Evolutionary conservation across 495 filamentous ascomycete species (phyloP), one percentile per base, ranked within the genome.

Genomic region (Bacidia rubella): DNA sequence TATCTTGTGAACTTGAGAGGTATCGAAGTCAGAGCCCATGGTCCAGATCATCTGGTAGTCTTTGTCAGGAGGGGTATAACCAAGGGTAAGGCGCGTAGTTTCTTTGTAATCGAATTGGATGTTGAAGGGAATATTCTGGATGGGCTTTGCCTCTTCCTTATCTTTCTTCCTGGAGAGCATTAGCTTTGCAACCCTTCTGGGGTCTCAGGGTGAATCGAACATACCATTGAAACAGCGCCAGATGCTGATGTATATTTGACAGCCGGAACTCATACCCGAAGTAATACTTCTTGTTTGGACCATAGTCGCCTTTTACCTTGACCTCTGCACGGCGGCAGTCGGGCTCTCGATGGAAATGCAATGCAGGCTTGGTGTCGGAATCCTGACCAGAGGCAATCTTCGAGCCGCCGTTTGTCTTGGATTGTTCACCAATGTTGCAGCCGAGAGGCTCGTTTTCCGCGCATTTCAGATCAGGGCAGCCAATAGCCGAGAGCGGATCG

Each of bases 141-240:
- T 32, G 1, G 61, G 55, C 4, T 32, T 38, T 12, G 25, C 51
- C 3, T 10, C 24, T 19, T 63, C 57, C 23, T 63, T 54, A 38
- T n/a, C 26, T 38, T 50, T 50, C 26, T 50, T 50, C 47, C 47
- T 50, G 47, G 11, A 26, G 17, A 15, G 47, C 9, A 27, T 38
- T 25, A 38, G 5, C 7, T 35, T 35, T 7, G 29, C 29, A 35
- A 35, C 7, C 15, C n/a, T n/a, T n/a, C n/a, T n/a, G n/a, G n/a
- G n/a, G n/a, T n/a, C n/a, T n/a, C n/a, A n/a, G n/a, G n/a, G n/a
- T n/a, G n/a, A n/a, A n/a, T n/a, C n/a, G 24, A 10, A 52, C 40
- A 35, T 52, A 60, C 64, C 64, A 66, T 54, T 66, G 64, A 38
- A 66, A 66, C 23, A 66, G 53, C 2, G 60, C 55, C 39, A 66